Base-by-base conservation (phyloP, 2,329 filamentous ascomycete genomes). In the Calonectria henricotiae region DNA sequence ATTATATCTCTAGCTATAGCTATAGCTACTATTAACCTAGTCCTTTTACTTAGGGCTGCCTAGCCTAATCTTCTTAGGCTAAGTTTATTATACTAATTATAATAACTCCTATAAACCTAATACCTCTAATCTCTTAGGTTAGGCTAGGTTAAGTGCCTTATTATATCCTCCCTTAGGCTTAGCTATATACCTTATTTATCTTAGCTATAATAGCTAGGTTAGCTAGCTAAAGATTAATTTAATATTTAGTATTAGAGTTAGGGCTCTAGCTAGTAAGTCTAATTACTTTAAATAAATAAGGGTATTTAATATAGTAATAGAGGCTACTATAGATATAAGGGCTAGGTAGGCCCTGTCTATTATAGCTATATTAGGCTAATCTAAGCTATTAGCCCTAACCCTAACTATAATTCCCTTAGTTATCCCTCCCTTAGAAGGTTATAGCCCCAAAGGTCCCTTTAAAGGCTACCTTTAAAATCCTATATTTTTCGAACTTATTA, bases 291-390 rank as follows among this genome's bases (percentile, higher is more conserved):
- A 62, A 55, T 2, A 62, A 30, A 15, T 62, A 67, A 17, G n/a
- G n/a, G n/a, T n/a, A n/a, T n/a, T n/a, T n/a, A 8, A 15, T 55
- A 35, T 67, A 67, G 23, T 23, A 62, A 62, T 67, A 37, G 46
- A 13, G 20, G n/a, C 62, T 32, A 15, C 32, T 32, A 43, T 44
- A 62, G 1, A 67, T 11, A n/a, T 27, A 67, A 7, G n/a, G 1
- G 20, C 20, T 20, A 20, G 1, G 20, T 1, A 20, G 20, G 20
- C 20, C 20, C 20, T 20, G 1, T 20, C 1, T 20, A 20, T 20
- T 20, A 8, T 13, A 25, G 39, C 7, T 23, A 23, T 27, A n/a
- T 46, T 44, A 17, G 30, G 9, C 9, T 47, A 44, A 13, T 41
- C n/a, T 67, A 49, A 5, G 15, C 4, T 25, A 47, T 25, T 12